Evolutionary conservation across 2,329 filamentous ascomycete species (phyloP).

Genomic region (Xylaria sp.): DNA sequence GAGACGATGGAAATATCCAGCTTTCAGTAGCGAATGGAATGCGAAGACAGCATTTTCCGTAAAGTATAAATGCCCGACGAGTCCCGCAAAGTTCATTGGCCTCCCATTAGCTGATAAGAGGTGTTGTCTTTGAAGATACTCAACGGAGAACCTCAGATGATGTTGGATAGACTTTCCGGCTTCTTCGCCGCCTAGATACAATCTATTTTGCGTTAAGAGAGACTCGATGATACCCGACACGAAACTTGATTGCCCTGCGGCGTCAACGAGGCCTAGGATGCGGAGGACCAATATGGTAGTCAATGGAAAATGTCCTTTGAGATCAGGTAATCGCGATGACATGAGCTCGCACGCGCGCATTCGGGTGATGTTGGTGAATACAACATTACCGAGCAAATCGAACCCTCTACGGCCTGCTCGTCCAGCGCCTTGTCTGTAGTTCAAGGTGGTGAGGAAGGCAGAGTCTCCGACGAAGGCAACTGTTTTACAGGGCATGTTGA

Average conservation of each 20-base stretch:
- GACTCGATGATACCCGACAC: slow-evolving; percentile 71
- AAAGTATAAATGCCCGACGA: slow-evolving; percentile 78
- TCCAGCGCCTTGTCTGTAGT: slow-evolving; percentile 80
- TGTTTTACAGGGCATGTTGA: slow-evolving; percentile 87
- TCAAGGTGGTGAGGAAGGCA: slow-evolving; percentile 76
- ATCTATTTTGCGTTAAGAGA: slow-evolving; percentile 73
- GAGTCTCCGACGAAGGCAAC: slow-evolving; percentile 81
- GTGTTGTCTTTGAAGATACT: slow-evolving; percentile 76
- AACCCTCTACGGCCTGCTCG: slow-evolving; percentile 84
- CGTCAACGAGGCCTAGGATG: slow-evolving; percentile 72
- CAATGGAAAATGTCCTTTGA: slow-evolving; percentile 81
- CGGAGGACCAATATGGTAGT: slow-evolving; percentile 78
- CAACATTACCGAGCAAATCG: slow-evolving; percentile 81
- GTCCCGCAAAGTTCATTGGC: slow-evolving; percentile 77
- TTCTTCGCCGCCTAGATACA: slow-evolving; percentile 76
- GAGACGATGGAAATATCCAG: slow-evolving; percentile 43
- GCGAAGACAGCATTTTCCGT: slow-evolving; percentile 80
- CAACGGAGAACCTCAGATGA: slow-evolving; percentile 82
- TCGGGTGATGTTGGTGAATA: slow-evolving; percentile 74
- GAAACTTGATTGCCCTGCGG: slow-evolving; percentile 71
- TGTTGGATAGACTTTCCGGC: slow-evolving; percentile 77
- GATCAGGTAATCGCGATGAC: slow-evolving; percentile 76
- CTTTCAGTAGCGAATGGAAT: slow-evolving; percentile 77
- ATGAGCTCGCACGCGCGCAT: slow-evolving; percentile 74
- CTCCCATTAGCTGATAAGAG: slow-evolving; percentile 69